Percentiles rank a stretch among this genome's conserved stretches.
Evolutionary conservation across 108 stramenopile species (phyloP).

Genomic region (Chaetoceros tenuissimus): DNA sequence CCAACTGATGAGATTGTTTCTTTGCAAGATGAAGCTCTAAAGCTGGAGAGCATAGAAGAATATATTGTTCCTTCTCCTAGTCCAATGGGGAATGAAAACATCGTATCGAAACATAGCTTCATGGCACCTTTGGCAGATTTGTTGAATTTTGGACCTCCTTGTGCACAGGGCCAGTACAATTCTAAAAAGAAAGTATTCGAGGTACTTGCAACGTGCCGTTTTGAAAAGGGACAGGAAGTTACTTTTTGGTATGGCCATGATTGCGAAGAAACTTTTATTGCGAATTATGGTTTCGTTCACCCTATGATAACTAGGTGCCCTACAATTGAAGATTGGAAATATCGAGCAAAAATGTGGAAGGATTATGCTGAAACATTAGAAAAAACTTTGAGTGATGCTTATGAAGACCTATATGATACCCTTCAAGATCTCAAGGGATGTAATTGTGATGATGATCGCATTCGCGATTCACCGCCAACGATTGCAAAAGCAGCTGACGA

Average conservation of each 20-base stretch:
- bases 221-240: conserved; percentile 69
- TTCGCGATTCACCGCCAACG: background rate
- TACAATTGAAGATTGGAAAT: conserved; percentile 20
- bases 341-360: conserved; percentile 17
- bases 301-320: conserved; percentile 46
- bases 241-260: conserved; percentile 80
- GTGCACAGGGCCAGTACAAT: conserved; percentile 71
- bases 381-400: background rate
- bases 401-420: background rate
- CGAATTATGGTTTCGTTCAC: conserved; percentile 72
- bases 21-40: background rate
- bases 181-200: conserved; percentile 54
- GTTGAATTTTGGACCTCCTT: conserved; percentile 80
- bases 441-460: background rate
- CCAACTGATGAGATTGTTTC: conserved; percentile 18
- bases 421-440: background rate
- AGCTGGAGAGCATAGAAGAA: background rate
- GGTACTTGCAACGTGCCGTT: conserved; percentile 61
- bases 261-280: conserved; percentile 68
- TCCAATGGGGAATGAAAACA: background rate
- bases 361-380: conserved; percentile 6
- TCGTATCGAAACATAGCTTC: conserved; percentile 47
- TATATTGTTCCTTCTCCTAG: background rate
- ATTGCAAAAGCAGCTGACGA: background rate
- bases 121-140: conserved; percentile 78